phyloP scores from a whole-genome alignment of 192 early-diverging fungal species.

The Spizellomyces sp. region DNA sequence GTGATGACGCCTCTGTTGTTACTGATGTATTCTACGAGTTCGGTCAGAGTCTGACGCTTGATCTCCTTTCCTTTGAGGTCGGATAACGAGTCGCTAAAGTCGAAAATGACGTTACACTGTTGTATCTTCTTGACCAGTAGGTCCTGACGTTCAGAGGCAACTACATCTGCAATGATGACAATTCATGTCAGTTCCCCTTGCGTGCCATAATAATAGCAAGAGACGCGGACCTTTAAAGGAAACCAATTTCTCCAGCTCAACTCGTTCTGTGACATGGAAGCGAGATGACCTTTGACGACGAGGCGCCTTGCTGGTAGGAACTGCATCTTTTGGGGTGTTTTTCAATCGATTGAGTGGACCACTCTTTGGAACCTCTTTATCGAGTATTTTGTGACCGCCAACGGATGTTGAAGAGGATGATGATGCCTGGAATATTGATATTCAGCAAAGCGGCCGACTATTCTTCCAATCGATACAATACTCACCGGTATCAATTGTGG shows the following conservation, averaged over 20 bases:
- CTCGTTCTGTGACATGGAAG: slow-evolving; percentile 80
- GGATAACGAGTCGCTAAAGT: slow-evolving; percentile 88
- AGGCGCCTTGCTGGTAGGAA: slow-evolving; percentile 78
- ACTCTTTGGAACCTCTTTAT: slow-evolving; percentile 54
- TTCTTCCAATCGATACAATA: background rate
- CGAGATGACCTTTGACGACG: slow-evolving; percentile 83
- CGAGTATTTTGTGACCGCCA: slow-evolving; percentile 22
- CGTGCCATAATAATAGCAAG: background rate
- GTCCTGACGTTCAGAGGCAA: slow-evolving; percentile 79
- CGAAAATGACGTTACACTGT: slow-evolving; percentile 93
- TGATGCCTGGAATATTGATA: background rate
- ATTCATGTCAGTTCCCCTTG: background rate
- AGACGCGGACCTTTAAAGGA: slow-evolving; percentile 68
- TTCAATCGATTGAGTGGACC: slow-evolving; percentile 55
- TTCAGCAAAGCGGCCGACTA: background rate
- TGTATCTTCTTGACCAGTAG: slow-evolving; percentile 87
- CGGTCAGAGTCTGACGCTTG: slow-evolving; percentile 86
- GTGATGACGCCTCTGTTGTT: slow-evolving; percentile 87
- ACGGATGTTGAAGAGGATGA: slow-evolving; percentile 1
- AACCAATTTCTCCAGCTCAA: slow-evolving; percentile 77
- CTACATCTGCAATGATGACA: slow-evolving; percentile 61
- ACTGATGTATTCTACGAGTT: slow-evolving; percentile 92
- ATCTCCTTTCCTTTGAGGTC: slow-evolving; percentile 95
- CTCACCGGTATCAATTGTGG: background rate
- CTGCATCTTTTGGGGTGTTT: slow-evolving; percentile 62